Evolutionary conservation across 768 basidiomycete species (phyloP), one percentile per base, ranked within the genome.

Genomic region (Russula sp.): DNA sequence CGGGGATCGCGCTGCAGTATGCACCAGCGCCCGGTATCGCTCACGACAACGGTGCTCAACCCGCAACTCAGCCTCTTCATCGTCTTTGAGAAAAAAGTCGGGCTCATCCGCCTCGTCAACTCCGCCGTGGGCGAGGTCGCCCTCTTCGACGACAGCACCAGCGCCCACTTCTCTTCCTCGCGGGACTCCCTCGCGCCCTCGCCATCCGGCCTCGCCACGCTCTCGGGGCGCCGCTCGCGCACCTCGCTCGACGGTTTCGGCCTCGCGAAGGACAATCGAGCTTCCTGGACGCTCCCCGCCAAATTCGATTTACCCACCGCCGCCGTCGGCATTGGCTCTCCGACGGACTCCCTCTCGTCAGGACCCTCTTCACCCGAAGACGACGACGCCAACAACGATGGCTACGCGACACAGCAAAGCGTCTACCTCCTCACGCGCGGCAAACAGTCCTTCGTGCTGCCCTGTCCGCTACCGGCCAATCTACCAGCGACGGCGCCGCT

Each of bases 71-170:
- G 84, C 67, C 75, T 94, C n/a, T 92, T 92, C 70, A 84, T 90
- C 61, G 76, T 86, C 27, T 94, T 94, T 71, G 91, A 94, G 73
- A 93, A 93, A 76, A 94, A 89, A 70, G 90, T 90, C 2, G 83
- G 85, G n/a, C 76, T 89, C 74, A 91, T 94, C 67, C 87, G 91
- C 22, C 71, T 93, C 27, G 82, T 84, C 6, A 91, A 93, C 72
- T 84, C 91, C 35, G 85, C 88, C 27, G 91, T 91, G 7, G 83
- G 86, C 39, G 91, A 94, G 71, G 78, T 93, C 31, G 85, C 88
- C 47, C 74, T 91, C 59, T 81, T 78, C 64, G 80, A 82, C 48
- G 74, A 75, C 35, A 56, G 63, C 69, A 73, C 62, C 69, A 74
- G 63, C 66, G 55, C 49, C 16, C 5, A 13, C 5, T 11, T 3